These are phyloP conservation scores for Alternaria novae-zelandiae DNA, from an alignment of 2,329 filamentous ascomycete genomes.

Conservation along the genomic window DNA sequence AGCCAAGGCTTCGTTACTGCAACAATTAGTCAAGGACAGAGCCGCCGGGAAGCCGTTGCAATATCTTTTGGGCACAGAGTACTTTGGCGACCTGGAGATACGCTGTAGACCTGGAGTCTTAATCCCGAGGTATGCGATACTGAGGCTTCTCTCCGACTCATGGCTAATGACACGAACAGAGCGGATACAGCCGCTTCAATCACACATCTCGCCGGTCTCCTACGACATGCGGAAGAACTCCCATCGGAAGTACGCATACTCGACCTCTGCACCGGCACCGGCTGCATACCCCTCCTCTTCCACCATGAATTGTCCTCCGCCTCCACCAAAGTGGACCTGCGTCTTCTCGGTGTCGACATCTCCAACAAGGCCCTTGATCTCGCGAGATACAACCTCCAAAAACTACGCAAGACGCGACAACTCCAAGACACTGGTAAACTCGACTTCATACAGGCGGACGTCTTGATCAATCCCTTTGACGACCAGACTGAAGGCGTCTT, in stretches of 20 bases:
- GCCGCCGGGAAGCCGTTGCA: conserved; percentile 78
- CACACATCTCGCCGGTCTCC: conserved; percentile 35
- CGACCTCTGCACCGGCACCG: conserved; percentile 89
- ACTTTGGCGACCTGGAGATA: conserved; percentile 84
- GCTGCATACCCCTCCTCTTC: conserved; percentile 84
- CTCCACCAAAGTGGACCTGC: conserved; percentile 45
- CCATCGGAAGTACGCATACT: conserved; percentile 64
- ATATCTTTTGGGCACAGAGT: conserved; percentile 87
- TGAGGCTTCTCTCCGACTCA: background rate
- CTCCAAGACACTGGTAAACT: conserved; percentile 39
- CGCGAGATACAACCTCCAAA: conserved; percentile 66
- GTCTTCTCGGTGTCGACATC: conserved; percentile 75
- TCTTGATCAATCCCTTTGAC: conserved; percentile 57
- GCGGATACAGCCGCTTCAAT: conserved; percentile 55
- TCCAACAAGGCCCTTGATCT: conserved; percentile 70
- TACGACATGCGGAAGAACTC: conserved; percentile 30
- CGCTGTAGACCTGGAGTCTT: conserved; percentile 77
- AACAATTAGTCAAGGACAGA: conserved; percentile 46
- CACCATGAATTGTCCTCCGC: conserved; percentile 63
- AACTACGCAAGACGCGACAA: conserved; percentile 33
- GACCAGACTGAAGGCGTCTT: conserved; percentile 29
- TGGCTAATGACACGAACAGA: conserved; percentile 37
- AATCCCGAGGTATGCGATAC: conserved; percentile 70
- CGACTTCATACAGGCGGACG: conserved; percentile 56
- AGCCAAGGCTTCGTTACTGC: conserved; percentile 28